A percentile compares a stretch with the other conserved stretches of the same genome.
Conservation (phyloP, 148 eudicot species). For the Camellia lanceoleosa region DNA sequence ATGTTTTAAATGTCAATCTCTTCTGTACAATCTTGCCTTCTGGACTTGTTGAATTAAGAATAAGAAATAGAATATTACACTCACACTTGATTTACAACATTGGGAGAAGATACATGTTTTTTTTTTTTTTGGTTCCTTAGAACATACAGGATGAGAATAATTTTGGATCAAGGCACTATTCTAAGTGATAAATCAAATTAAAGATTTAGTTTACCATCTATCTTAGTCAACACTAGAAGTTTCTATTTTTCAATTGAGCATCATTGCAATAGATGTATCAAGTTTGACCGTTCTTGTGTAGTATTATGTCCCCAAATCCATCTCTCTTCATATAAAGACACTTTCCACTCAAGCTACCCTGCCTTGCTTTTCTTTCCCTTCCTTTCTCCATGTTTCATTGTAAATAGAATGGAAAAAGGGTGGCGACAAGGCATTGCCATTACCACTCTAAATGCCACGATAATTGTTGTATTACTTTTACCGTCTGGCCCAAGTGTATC, state of each 20-base stretch:
- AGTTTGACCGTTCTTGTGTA: too few species aligned
- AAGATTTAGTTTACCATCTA: not conserved
- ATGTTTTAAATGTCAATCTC: not conserved
- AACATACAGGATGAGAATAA: not conserved
- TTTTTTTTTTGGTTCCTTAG: not conserved
- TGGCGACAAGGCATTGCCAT: too few species aligned
- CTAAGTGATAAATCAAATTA: not conserved
- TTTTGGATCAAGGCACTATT: not conserved
- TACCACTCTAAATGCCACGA: too few species aligned
- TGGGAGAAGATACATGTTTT: slow-evolving; percentile 2
- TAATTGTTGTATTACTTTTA: too few species aligned
- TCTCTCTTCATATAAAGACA: not conserved
- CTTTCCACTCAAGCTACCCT: not conserved
- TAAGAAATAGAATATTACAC: not conserved
- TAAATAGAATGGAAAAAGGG: too few species aligned
- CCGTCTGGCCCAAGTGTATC: too few species aligned
- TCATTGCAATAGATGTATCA: too few species aligned
- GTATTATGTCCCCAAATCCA: too few species aligned
- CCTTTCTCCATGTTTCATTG: too few species aligned
- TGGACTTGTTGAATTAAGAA: not conserved
- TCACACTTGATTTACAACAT: not conserved
- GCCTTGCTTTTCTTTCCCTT: not conserved
- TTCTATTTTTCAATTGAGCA: too few species aligned
- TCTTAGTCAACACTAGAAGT: too few species aligned
- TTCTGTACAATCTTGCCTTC: not conserved